Percentiles rank a stretch among this genome's conserved stretches.
phyloP scores from a whole-genome alignment of 139 green algal genomes.

The Ostreobium quekettii region DNA sequence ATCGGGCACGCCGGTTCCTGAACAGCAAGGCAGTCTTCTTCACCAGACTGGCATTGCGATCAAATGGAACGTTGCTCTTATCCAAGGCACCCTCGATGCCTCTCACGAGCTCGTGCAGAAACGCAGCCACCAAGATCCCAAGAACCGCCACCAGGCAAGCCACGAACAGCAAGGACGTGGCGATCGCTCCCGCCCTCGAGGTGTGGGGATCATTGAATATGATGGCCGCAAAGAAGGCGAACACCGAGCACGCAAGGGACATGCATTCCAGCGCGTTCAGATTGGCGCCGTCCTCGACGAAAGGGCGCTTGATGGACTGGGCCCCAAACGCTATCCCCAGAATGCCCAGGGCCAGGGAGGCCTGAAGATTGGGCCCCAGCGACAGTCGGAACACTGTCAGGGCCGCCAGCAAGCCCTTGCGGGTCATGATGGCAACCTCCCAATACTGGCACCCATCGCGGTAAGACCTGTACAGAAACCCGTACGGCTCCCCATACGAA shows the following conservation, averaged over 20 bases:
- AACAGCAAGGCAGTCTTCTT: no score
- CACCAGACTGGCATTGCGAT: no score
- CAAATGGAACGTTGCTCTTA: no score
- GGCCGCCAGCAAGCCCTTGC: constrained; percentile 7
- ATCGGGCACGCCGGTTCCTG: no score
- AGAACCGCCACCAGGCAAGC: no score
- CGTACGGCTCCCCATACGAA: neutral
- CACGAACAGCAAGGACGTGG: no score
- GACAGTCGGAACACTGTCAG: constrained; percentile 9
- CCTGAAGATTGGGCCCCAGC: constrained; percentile 12
- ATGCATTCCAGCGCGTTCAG: constrained; percentile 9
- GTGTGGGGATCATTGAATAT: constrained; percentile 22
- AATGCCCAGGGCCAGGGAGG: neutral
- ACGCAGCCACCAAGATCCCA: no score
- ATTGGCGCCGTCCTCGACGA: neutral
- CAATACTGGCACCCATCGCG: neutral
- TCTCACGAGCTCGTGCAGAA: no score
- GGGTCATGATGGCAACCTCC: constrained; percentile 9
- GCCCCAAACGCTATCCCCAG: constrained; percentile 3
- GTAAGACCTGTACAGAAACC: constrained; percentile 16
- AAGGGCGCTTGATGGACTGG: neutral
- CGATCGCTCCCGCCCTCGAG: no score
- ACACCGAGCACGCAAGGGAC: neutral
- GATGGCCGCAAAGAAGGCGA: constrained; percentile 5
- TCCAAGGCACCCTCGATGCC: no score